A percentile compares a stretch with the other conserved stretches of the same genome.
These are phyloP conservation scores for Ceratobasidium papillatum DNA, from an alignment of 1,284 basidiomycete species.

Conservation along the genomic window DNA sequence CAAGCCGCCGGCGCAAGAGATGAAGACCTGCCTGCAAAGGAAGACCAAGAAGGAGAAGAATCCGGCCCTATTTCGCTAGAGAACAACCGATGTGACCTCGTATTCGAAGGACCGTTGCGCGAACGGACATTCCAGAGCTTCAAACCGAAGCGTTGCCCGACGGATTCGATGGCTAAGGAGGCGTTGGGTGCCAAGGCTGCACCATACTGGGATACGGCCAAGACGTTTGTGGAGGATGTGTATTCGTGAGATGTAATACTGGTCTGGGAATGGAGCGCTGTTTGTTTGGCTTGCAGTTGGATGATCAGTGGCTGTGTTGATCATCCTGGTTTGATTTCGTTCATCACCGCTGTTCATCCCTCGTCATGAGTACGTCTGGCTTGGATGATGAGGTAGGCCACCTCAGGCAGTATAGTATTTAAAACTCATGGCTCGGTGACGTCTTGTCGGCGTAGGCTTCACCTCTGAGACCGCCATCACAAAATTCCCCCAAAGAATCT, in stretches of 20 bases:
- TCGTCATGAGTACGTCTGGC: not conserved
- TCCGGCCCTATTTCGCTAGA: conserved; percentile 66
- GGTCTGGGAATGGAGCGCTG: not conserved
- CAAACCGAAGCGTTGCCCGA: conserved; percentile 84
- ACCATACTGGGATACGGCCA: conserved; percentile 94
- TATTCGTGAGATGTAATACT: conserved; percentile 22
- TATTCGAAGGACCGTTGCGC: conserved; percentile 92
- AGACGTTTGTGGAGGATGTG: conserved; percentile 61
- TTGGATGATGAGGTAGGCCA: conserved; percentile 10
- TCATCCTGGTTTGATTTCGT: conserved; percentile 9
- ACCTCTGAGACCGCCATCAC: conserved; percentile 63
- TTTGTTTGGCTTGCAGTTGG: not conserved
- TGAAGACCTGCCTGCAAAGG: conserved; percentile 70
- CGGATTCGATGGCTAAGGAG: conserved; percentile 86
- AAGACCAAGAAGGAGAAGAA: conserved; percentile 55
- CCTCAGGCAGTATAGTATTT: no score
- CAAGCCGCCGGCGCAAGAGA: conserved; percentile 85
- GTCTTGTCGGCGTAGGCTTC: conserved; percentile 27
- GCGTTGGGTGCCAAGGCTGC: conserved; percentile 81
- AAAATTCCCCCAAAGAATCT: conserved; percentile 64
- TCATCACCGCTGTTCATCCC: not conserved
- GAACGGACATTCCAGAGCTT: conserved; percentile 85
- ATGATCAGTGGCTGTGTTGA: conserved; percentile 34
- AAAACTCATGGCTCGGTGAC: not conserved
- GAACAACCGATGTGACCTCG: conserved; percentile 87